Evolutionary conservation across 441 rosid genomes (phyloP).

Genomic region (Populus tomentosa): DNA sequence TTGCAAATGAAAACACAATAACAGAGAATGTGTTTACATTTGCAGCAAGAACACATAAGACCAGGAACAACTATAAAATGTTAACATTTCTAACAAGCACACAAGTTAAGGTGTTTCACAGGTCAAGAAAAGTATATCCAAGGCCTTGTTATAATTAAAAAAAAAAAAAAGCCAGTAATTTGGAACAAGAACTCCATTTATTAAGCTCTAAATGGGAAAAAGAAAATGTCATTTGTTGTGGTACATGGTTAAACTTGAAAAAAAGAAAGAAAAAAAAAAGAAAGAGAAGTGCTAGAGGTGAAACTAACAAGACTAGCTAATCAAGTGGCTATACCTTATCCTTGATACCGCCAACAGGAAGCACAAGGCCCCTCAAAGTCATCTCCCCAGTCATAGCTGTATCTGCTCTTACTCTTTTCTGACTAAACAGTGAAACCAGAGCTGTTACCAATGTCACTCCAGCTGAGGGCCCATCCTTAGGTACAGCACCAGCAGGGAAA

Average conservation of each 20-base stretch:
- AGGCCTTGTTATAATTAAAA: too few species aligned
- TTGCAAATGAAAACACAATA: not conserved
- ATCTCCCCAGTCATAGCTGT: slow-evolving; percentile 99
- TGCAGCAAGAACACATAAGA: not conserved
- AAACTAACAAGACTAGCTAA: slow-evolving; percentile 1
- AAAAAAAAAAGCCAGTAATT: too few species aligned
- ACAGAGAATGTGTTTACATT: not conserved
- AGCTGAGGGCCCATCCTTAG: slow-evolving; percentile 98
- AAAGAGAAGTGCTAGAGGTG: not conserved
- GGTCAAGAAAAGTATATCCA: not conserved
- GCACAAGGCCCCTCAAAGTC: slow-evolving; percentile 97
- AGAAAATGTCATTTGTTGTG: not conserved
- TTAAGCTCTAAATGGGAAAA: not conserved
- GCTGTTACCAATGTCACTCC: slow-evolving; percentile 98
- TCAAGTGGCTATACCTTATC: slow-evolving; percentile 61
- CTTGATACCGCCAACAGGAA: slow-evolving; percentile 98
- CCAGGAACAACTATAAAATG: not conserved
- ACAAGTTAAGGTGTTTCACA: not conserved
- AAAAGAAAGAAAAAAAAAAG: too few species aligned
- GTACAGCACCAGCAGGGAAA: slow-evolving; percentile 98
- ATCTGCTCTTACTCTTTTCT: slow-evolving; percentile 86
- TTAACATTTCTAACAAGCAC: not conserved
- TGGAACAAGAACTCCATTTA: not conserved
- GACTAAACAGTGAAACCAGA: slow-evolving; percentile 82
- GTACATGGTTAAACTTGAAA: not conserved